A percentile compares a stretch with the other conserved stretches of the same genome.
These are phyloP conservation scores for Colletotrichum karsti DNA, from an alignment of 2,329 filamentous ascomycete species.

Conservation along the genomic window DNA sequence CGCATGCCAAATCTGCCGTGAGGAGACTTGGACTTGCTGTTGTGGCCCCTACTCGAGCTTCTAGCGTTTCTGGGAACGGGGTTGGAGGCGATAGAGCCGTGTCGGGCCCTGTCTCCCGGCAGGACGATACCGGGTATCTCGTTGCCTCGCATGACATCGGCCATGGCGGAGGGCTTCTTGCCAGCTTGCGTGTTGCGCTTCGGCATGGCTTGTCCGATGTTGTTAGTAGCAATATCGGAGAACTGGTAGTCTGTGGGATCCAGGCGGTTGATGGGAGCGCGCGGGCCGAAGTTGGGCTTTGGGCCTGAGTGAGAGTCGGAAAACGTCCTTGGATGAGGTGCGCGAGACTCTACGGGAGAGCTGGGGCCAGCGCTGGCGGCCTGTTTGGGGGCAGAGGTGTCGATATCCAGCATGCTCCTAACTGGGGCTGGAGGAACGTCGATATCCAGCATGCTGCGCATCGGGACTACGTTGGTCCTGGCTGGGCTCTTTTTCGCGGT, in stretches of 20 bases:
- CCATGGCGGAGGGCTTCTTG: constrained; percentile 50
- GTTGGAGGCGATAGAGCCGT: constrained; percentile 45
- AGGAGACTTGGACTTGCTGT: constrained; percentile 63
- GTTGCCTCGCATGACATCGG: constrained; percentile 61
- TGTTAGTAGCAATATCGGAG: constrained; percentile 63
- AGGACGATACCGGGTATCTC: constrained; percentile 60
- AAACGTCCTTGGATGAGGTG: constrained; percentile 58
- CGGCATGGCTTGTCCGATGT: constrained; percentile 56
- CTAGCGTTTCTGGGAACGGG: constrained; percentile 32
- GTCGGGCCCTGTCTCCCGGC: constrained; percentile 53
- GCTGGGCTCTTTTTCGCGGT: constrained; percentile 44
- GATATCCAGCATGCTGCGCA: constrained; percentile 74
- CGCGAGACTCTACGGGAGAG: constrained; percentile 52
- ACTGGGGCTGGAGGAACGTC: constrained; percentile 51
- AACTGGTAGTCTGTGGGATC: constrained; percentile 66
- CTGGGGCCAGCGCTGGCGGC: constrained; percentile 52
- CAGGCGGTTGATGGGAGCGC: constrained; percentile 33
- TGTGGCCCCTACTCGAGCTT: constrained; percentile 38
- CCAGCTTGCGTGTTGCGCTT: constrained; percentile 60
- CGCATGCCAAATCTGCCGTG: constrained; percentile 50
- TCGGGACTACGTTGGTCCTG: constrained; percentile 52
- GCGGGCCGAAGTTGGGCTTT: constrained; percentile 56
- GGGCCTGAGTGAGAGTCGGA: constrained; percentile 57
- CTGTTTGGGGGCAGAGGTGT: constrained; percentile 42
- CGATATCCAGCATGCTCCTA: constrained; percentile 63